A percentile compares a stretch with the other conserved stretches of the same genome.
phyloP scores from a whole-genome alignment of 805 yeast species.

The Ogataea nakhonphanomensis region DNA sequence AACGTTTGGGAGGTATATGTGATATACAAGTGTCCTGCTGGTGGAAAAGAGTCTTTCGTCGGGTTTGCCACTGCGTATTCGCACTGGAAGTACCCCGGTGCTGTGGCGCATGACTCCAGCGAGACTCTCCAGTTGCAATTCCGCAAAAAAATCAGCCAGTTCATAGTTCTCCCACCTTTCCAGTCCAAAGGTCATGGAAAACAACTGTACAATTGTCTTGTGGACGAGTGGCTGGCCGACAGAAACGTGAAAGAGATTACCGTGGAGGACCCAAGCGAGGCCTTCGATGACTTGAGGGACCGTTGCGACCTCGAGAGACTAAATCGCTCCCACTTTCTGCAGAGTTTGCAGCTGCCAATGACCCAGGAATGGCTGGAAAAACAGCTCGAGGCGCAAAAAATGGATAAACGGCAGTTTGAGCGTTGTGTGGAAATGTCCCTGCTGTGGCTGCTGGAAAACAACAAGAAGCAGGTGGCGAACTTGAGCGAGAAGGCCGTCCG shows the following conservation, averaged over 20 bases:
- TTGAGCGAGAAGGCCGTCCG: constrained; percentile 40
- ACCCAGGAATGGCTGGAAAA: constrained; percentile 37
- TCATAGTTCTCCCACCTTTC: constrained; percentile 77
- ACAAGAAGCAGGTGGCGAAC: constrained; percentile 21
- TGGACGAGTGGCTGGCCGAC: constrained; percentile 54
- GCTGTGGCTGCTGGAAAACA: constrained; percentile 37
- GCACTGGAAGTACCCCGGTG: constrained; percentile 72
- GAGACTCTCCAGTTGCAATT: constrained; percentile 29
- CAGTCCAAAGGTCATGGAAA: constrained; percentile 76
- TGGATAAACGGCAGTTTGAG: constrained; percentile 75
- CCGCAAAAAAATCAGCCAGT: constrained; percentile 84
- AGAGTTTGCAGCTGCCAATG: constrained; percentile 28
- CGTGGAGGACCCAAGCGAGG: constrained; percentile 92
- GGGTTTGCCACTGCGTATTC: constrained; percentile 85
- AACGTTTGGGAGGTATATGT: constrained; percentile 77
- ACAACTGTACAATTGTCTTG: constrained; percentile 54
- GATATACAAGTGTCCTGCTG: constrained; percentile 37
- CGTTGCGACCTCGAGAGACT: constrained; percentile 65
- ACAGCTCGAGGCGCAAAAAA: constrained; percentile 44
- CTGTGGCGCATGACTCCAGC: constrained; percentile 43
- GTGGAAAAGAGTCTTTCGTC: constrained; percentile 44
- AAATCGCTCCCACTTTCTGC: constrained; percentile 29
- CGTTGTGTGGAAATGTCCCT: constrained; percentile 76
- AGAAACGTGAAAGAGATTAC: constrained; percentile 62
- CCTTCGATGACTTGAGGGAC: constrained; percentile 88